A percentile compares a stretch with the other conserved stretches of the same genome.
phyloP scores from a whole-genome alignment of 2,329 filamentous ascomycete genomes.

The Paecilomyces variotii region DNA sequence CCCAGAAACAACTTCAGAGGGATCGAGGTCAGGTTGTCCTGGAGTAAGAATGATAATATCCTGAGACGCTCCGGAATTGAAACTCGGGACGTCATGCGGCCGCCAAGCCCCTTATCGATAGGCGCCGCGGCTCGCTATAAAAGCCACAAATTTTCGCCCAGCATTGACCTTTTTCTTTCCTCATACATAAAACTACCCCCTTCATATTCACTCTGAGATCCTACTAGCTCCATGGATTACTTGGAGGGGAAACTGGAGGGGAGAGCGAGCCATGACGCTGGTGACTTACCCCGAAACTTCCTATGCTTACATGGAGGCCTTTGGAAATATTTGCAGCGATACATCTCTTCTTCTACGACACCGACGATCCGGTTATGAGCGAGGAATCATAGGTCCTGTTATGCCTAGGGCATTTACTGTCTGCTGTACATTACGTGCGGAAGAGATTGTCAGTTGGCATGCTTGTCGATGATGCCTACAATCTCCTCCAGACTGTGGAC shows the following conservation, averaged over 20 bases:
- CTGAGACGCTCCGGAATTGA: not conserved
- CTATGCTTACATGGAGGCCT: constrained; percentile 34
- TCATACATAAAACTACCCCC: constrained; percentile 35
- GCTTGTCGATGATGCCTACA: constrained; percentile 29
- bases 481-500: constrained; percentile 52
- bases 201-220: constrained; percentile 42
- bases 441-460: not conserved
- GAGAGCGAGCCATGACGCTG: constrained; percentile 28
- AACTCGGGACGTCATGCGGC: not conserved
- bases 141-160: constrained; percentile 15
- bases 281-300: constrained; percentile 40
- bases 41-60: not conserved
- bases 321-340: constrained; percentile 41
- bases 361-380: no score
- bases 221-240: constrained; percentile 28
- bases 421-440: not conserved
- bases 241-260: constrained; percentile 42
- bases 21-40: not conserved
- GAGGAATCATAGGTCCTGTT: not conserved
- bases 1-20: not conserved
- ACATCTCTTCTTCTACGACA: constrained; percentile 17
- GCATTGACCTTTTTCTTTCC: constrained; percentile 18
- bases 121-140: constrained; percentile 16
- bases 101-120: constrained; percentile 28
- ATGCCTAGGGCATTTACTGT: not conserved